Percentiles rank a stretch among this genome's conserved stretches.
Evolutionary conservation across 352 stramenopile species (phyloP).

Genomic region (Blastocystis sp.): DNA sequence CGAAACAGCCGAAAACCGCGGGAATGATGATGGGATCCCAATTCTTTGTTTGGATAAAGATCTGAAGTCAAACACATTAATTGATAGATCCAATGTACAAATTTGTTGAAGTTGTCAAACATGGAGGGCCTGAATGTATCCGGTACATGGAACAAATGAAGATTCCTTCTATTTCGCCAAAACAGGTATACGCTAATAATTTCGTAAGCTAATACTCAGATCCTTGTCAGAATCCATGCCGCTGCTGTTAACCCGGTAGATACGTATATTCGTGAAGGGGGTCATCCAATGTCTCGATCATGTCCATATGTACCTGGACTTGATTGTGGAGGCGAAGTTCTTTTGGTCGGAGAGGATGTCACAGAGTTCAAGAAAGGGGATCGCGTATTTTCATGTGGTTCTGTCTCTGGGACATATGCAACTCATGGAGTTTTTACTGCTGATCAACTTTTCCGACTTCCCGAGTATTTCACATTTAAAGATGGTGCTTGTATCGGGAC

Average conservation of each 20-base stretch:
- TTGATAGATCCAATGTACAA: constrained; percentile 27
- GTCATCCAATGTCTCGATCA: constrained; percentile 5
- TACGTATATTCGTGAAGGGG: constrained; percentile 66
- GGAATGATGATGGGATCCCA: background rate
- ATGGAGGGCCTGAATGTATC: constrained; percentile 58
- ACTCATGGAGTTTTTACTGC: constrained; percentile 50
- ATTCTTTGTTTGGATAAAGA: no score
- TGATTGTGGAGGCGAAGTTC: constrained; percentile 50
- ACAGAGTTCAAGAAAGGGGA: constrained; percentile 52
- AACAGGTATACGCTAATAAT: background rate
- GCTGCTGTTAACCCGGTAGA: constrained; percentile 65
- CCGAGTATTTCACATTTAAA: background rate
- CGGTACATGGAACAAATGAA: background rate
- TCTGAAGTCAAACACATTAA: background rate
- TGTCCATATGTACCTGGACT: constrained; percentile 62
- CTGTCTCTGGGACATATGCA: constrained; percentile 57
- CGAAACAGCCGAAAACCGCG: background rate
- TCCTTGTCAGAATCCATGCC: constrained; percentile 34
- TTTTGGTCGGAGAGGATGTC: constrained; percentile 36
- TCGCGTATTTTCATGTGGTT: constrained; percentile 54
- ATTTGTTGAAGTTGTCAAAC: constrained; percentile 21
- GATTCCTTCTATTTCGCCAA: constrained; percentile 10
- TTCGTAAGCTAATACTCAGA: background rate
- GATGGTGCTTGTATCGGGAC: constrained; percentile 39
- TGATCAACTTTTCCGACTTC: constrained; percentile 52